These are phyloP conservation scores for Colletotrichum tabaci DNA, from an alignment of 2,329 filamentous ascomycete species.

Conservation along the genomic window DNA sequence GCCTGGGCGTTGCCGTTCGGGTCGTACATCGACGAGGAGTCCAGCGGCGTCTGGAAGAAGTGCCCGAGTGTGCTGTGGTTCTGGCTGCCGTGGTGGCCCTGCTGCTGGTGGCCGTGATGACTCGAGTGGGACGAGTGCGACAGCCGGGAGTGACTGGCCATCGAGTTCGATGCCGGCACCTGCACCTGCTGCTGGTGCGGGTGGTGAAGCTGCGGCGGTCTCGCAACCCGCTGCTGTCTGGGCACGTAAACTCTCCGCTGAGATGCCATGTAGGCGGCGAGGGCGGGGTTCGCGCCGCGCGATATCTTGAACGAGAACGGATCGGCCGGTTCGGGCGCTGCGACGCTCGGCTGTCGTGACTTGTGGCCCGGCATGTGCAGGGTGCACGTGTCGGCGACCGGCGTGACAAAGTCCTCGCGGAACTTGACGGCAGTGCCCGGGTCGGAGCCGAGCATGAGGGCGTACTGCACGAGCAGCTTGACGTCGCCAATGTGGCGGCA, in stretches of 20 bases:
- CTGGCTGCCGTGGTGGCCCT: conserved; percentile 19
- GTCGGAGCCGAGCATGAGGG: conserved; percentile 56
- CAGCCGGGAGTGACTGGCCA: conserved; percentile 39
- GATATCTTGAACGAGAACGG: conserved; percentile 57
- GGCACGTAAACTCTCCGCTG: conserved; percentile 54
- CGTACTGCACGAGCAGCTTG: conserved; percentile 56
- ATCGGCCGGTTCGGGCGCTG: conserved; percentile 45
- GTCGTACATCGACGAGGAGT: conserved; percentile 40
- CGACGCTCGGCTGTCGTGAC: conserved; percentile 40
- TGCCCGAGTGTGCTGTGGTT: conserved; percentile 38
- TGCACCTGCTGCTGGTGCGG: conserved; percentile 25
- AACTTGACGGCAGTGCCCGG: conserved; percentile 48
- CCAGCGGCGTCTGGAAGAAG: conserved; percentile 39
- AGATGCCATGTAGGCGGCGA: conserved; percentile 54
- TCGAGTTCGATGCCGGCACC: conserved; percentile 38
- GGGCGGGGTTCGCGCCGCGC: conserved; percentile 51
- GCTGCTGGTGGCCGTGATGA: conserved; percentile 28
- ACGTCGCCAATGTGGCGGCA: conserved; percentile 60
- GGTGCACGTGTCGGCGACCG: conserved; percentile 54
- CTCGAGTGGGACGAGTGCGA: conserved; percentile 38
- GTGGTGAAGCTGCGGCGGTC: conserved; percentile 41
- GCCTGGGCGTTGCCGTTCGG: conserved; percentile 32
- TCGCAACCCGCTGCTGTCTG: conserved; percentile 35
- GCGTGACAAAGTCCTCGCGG: conserved; percentile 53
- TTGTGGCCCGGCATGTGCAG: conserved; percentile 54